Base-by-base conservation (phyloP, 345 rosid species). In the Eucalyptus grandis region DNA sequence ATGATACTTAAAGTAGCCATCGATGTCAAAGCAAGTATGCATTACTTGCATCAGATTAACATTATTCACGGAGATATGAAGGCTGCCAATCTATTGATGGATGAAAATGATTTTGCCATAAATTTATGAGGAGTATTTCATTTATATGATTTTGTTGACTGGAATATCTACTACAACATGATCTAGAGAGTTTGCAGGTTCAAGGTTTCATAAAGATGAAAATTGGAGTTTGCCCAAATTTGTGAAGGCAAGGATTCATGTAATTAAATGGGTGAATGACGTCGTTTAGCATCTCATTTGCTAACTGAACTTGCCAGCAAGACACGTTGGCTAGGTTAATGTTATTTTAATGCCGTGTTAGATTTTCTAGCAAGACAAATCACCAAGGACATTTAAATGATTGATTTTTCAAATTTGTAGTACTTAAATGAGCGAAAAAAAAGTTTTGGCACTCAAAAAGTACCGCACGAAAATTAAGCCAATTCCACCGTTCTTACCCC, bases 21-120 rank as follows among this genome's bases (percentile, higher is more conserved):
- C 19, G 87, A 90, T 43, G 90, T 90, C 62, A 14, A 86, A 19
- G 89, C 24, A 49, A 81, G 92, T 51, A 90, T 89, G 88, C 51
- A 89, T 87, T 90, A 89, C 86, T 87, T 90, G 89, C 92, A 89
- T 87, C 88, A 90, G 72, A 90, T 87, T 88, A 89, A 89, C 30
- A 90, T 90, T 62, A 89, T 90, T 50, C 92, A 90, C 53, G 40
- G 46, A 88, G 92, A 90, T 49, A 53, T 90, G 54, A 90, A 90
- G 86, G 90, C 90, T 83, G 92, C 92, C 37, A 90, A 90, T 67
- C 22, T 90, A 30, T 69, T 90, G 87, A 60, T 89, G 90, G 90
- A 90, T 27, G 92, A 90, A 80, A 58, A 90, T 46, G 90, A 89
- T 16, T 88, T 37, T 19, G 14, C 44, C 44, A 5, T 49, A 44